These are phyloP conservation scores for Penicillium corylophilum DNA, from an alignment of 2,329 filamentous ascomycete genomes.

Conservation along the genomic window DNA sequence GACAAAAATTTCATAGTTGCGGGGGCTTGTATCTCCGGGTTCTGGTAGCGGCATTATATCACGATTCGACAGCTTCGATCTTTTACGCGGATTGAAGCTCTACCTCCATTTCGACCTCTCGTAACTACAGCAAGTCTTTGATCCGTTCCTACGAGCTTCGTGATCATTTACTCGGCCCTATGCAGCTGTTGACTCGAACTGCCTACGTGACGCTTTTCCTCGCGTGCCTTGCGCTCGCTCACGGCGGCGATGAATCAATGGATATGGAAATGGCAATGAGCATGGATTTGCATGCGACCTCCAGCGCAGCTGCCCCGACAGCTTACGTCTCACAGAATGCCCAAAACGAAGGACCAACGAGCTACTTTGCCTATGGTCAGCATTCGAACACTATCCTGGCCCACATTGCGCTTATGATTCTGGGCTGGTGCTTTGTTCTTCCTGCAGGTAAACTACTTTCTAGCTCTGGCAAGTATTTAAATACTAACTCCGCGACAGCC, in stretches of 20 bases:
- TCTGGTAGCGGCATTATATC: constrained; percentile 20
- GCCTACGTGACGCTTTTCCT: constrained; percentile 31
- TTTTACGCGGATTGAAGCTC: constrained; percentile 15
- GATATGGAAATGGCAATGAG: constrained; percentile 31
- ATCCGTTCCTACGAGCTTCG: constrained; percentile 4
- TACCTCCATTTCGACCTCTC: constrained; percentile 1
- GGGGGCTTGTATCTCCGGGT: constrained; percentile 3
- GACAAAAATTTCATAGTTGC: background rate
- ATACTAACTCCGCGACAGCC: constrained; percentile 49
- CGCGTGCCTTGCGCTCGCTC: constrained; percentile 31
- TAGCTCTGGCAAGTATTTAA: background rate
- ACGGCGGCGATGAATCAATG: constrained; percentile 34
- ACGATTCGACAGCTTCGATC: constrained; percentile 23
- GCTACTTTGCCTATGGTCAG: constrained; percentile 45
- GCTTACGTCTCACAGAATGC: constrained; percentile 15
- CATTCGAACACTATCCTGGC: constrained; percentile 56
- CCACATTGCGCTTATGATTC: constrained; percentile 69
- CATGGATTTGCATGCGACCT: constrained; percentile 23
- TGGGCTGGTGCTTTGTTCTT: constrained; percentile 71
- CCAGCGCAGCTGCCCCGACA: constrained; percentile 11
- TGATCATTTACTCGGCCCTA: constrained; percentile 10
- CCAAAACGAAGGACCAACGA: constrained; percentile 36
- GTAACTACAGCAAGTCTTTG: constrained; percentile 6
- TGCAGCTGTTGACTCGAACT: constrained; percentile 28
- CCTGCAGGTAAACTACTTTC: constrained; percentile 61